Evolutionary conservation across 2,329 filamentous ascomycete genomes (phyloP).

Genomic region (Orbilia blumenaviensis): DNA sequence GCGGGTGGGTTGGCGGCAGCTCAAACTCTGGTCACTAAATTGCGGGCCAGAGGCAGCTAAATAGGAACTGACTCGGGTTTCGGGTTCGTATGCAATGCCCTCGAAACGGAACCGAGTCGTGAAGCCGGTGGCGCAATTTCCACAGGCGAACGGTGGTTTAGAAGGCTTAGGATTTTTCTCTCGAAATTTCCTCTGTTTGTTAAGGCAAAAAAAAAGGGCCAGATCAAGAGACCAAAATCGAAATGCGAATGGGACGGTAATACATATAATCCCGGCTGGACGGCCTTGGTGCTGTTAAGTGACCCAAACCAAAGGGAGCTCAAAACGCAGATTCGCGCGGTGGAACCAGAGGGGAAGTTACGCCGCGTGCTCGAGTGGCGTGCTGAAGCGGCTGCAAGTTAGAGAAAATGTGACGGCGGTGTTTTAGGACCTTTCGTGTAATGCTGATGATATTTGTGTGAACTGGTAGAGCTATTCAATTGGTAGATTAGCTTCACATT

Average conservation of each 20-base stretch:
- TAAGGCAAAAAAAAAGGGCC: slow-evolving; percentile 28
- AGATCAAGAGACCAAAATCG: slow-evolving; percentile 26
- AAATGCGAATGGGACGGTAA: slow-evolving; percentile 22
- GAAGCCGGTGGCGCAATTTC: slow-evolving; percentile 53
- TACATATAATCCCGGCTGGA: slow-evolving; percentile 45
- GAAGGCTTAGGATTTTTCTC: slow-evolving; percentile 39
- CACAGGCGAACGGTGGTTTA: slow-evolving; percentile 52
- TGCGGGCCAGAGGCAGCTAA: slow-evolving; percentile 49
- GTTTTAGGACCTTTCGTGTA: slow-evolving; percentile 50
- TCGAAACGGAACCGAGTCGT: slow-evolving; percentile 45
- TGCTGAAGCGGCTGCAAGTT: slow-evolving; percentile 50
- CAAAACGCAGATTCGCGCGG: slow-evolving; percentile 27
- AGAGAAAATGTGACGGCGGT: slow-evolving; percentile 44
- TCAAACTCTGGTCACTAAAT: slow-evolving; percentile 52
- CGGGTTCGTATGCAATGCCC: slow-evolving; percentile 47
- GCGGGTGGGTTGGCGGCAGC: slow-evolving; percentile 46
- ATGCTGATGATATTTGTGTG: slow-evolving; percentile 42
- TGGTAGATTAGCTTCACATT: slow-evolving; percentile 52
- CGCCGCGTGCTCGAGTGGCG: slow-evolving; percentile 46
- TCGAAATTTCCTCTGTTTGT: slow-evolving; percentile 8
- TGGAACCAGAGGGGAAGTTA: slow-evolving; percentile 46
- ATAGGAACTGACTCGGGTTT: slow-evolving; percentile 46
- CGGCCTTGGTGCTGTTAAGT: slow-evolving; percentile 17
- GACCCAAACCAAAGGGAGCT: slow-evolving; percentile 34
- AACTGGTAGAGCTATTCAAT: slow-evolving; percentile 43